Conservation (phyloP, 805 yeast genomes). For the Candida alai region DNA sequence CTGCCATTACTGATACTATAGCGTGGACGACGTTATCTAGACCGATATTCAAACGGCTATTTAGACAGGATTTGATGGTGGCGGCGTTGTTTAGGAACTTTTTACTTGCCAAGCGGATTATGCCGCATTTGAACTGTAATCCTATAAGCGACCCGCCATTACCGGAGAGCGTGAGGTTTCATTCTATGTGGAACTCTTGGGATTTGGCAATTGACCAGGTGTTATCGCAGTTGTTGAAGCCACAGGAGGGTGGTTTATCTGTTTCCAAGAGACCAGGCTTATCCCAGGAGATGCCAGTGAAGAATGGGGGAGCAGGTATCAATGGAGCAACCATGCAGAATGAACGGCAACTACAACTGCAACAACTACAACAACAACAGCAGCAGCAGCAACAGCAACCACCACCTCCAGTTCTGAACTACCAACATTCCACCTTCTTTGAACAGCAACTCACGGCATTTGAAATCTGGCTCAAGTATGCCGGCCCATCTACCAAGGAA, state of each 20-base stretch:
- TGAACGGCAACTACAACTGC: background rate
- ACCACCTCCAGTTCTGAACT: too few relatives aligned
- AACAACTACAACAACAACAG: background rate
- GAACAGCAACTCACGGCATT: conserved; percentile 96
- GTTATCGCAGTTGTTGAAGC: conserved; percentile 60
- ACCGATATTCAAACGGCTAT: conserved; percentile 81
- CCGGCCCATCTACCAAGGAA: conserved; percentile 72
- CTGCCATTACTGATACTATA: conserved; percentile 95
- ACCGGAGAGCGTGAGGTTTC: conserved; percentile 76
- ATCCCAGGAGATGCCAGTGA: too few relatives aligned
- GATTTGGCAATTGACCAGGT: conserved; percentile 96
- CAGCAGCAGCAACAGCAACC: conserved; percentile 15
- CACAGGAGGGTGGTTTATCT: conserved; percentile 3
- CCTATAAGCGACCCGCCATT: conserved; percentile 92
- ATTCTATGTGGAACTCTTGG: conserved; percentile 98
- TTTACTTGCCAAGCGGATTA: conserved; percentile 82
- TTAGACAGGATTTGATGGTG: conserved; percentile 93
- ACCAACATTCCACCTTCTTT: conserved; percentile 89
- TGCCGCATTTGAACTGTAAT: conserved; percentile 91
- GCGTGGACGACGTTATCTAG: conserved; percentile 94
- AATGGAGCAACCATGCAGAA: background rate
- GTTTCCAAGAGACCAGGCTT: conserved; percentile 6
- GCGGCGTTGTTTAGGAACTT: conserved; percentile 95
- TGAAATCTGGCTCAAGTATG: conserved; percentile 89
- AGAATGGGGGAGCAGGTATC: conserved; percentile 1